phyloP scores from a whole-genome alignment of 1,284 basidiomycete species.

The Ustilago loliicola region DNA sequence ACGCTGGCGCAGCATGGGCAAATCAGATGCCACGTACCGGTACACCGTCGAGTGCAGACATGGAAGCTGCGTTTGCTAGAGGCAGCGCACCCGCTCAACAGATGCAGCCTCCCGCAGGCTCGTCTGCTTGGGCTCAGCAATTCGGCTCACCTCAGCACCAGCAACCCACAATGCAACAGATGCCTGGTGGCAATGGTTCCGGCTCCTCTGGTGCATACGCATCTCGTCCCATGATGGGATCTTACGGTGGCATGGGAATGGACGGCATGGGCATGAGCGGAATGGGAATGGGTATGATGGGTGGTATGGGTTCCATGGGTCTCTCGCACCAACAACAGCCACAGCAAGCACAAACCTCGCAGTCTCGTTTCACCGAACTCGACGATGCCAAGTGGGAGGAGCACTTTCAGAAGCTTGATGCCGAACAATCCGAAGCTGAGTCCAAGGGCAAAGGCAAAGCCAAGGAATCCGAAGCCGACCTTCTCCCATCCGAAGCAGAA shows the following conservation, averaged over 20 bases:
- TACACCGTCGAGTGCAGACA: conserved; percentile 37
- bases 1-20: conserved; percentile 53
- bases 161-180: conserved; percentile 24
- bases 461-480: conserved; percentile 41
- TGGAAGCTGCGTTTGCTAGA: conserved; percentile 58
- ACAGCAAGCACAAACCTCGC: conserved; percentile 34
- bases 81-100: conserved; percentile 24
- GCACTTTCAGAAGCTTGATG: conserved; percentile 66
- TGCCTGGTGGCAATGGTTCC: conserved; percentile 21
- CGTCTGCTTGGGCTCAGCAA: conserved; percentile 58
- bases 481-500: conserved; percentile 57
- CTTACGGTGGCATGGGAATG: conserved; percentile 47
- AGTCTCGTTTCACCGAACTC: conserved; percentile 60
- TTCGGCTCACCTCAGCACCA: conserved; percentile 39
- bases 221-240: conserved; percentile 52
- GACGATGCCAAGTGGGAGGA: conserved; percentile 67
- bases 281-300: conserved; percentile 54
- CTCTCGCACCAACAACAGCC: conserved; percentile 21
- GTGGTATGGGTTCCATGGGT: conserved; percentile 39
- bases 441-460: conserved; percentile 65
- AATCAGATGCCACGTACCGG: conserved; percentile 57
- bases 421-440: conserved; percentile 51
- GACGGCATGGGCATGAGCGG: conserved; percentile 45
- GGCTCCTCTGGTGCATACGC: conserved; percentile 36
- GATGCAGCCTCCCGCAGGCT: conserved; percentile 32